A percentile compares a stretch with the other conserved stretches of the same genome.
Evolutionary conservation across 257 asterid species (phyloP).

Genomic region (Nicotiana undulata): DNA sequence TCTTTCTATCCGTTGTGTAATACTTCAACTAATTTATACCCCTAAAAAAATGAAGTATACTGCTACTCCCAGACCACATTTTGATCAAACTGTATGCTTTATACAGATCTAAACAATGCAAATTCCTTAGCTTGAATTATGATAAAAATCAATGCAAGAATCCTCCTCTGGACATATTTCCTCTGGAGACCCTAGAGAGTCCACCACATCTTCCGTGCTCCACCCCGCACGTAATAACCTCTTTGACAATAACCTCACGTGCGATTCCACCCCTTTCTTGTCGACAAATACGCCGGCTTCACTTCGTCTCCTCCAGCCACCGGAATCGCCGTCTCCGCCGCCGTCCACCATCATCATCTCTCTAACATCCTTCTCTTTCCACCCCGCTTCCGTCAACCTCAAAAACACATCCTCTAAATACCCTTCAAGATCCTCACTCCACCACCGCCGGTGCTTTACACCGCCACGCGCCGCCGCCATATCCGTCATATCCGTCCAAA

Average conservation of each 20-base stretch:
- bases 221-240: slow-evolving; percentile 69
- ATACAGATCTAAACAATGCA: neutral
- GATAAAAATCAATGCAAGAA: slow-evolving; percentile 35
- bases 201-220: slow-evolving; percentile 79
- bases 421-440: slow-evolving; percentile 54
- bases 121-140: neutral
- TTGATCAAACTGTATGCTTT: neutral
- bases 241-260: slow-evolving; percentile 37
- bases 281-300: neutral
- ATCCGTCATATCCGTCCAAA: slow-evolving; percentile 61
- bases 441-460: slow-evolving; percentile 33
- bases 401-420: slow-evolving; percentile 49
- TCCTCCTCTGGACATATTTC: slow-evolving; percentile 28
- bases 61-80: neutral
- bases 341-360: slow-evolving; percentile 90
- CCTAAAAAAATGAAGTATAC: neutral
- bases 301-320: neutral
- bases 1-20: neutral
- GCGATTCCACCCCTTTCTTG: slow-evolving; percentile 22
- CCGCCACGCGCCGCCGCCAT: slow-evolving; percentile 20
- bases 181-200: slow-evolving; percentile 38
- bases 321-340: neutral
- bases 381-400: slow-evolving; percentile 71
- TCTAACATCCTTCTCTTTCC: slow-evolving; percentile 84
- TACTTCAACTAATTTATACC: neutral